These are phyloP conservation scores for Piedraia hortae DNA, from an alignment of 2,329 filamentous ascomycete species.

Conservation along the genomic window DNA sequence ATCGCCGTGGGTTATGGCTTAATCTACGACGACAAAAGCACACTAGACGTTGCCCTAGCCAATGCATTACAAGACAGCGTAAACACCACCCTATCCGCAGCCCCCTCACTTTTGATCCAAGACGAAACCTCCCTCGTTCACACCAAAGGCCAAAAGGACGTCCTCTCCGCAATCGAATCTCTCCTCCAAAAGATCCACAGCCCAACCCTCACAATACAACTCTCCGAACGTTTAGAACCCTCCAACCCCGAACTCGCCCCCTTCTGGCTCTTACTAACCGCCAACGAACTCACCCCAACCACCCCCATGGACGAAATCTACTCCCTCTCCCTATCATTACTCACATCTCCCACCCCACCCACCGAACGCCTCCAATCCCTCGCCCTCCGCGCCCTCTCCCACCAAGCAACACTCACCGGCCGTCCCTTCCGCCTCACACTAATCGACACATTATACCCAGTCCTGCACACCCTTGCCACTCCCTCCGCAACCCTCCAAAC, in stretches of 20 bases:
- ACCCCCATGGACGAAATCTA: conserved; percentile 34
- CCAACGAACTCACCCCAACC: conserved; percentile 21
- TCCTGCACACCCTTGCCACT: conserved; percentile 70
- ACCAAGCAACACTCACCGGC: conserved; percentile 41
- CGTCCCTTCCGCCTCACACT: conserved; percentile 54
- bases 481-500: conserved; percentile 32
- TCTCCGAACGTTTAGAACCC: too few species aligned
- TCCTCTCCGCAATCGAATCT: conserved; percentile 7
- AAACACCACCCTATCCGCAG: conserved; percentile 17
- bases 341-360: conserved; percentile 16
- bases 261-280: conserved; percentile 55
- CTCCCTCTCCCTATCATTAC: conserved; percentile 33
- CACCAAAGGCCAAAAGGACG: conserved; percentile 7
- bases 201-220: conserved; percentile 27
- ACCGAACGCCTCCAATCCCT: conserved; percentile 56
- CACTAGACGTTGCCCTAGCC: conserved; percentile 38
- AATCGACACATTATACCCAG: conserved; percentile 71
- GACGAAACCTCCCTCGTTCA: conserved; percentile 8
- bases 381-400: conserved; percentile 52
- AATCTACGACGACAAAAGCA: conserved; percentile 34
- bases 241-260: conserved; percentile 41
- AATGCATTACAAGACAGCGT: conserved; percentile 51
- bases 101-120: too few species aligned
- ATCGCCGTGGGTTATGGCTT: conserved; percentile 47
- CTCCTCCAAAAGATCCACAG: conserved; percentile 13